These are phyloP conservation scores for Abrus precatorius DNA, from an alignment of 306 rosid genomes.

Conservation along the genomic window DNA sequence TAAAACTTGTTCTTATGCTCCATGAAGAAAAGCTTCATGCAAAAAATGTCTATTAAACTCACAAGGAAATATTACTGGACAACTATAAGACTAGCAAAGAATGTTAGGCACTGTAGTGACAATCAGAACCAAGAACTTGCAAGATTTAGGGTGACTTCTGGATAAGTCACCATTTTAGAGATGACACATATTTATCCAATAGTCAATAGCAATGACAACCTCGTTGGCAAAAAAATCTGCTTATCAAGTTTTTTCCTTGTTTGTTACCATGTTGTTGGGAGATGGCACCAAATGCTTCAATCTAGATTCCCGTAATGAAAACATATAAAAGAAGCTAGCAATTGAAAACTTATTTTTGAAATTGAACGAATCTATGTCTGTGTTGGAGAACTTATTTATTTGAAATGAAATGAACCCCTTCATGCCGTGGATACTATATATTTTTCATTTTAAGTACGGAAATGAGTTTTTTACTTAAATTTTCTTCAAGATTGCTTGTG, in stretches of 20 bases:
- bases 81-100: no score
- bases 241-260: not conserved
- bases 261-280: not conserved
- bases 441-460: conserved; percentile 18
- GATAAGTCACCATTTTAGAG: not conserved
- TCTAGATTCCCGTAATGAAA: not conserved
- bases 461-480: conserved; percentile 39
- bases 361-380: not conserved
- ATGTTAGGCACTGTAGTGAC: no score
- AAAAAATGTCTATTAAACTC: no score
- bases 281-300: not conserved
- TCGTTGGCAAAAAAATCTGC: not conserved
- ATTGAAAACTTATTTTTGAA: not conserved
- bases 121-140: not conserved
- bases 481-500: conserved; percentile 79
- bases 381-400: conserved; percentile 27
- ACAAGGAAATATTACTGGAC: no score
- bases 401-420: not conserved
- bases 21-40: not conserved
- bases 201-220: not conserved
- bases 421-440: not conserved
- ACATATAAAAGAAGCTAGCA: not conserved
- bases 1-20: not conserved
- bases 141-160: not conserved
- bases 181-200: not conserved